phyloP scores from a whole-genome alignment of 2,329 filamentous ascomycete species.

The Xylariales sp. region DNA sequence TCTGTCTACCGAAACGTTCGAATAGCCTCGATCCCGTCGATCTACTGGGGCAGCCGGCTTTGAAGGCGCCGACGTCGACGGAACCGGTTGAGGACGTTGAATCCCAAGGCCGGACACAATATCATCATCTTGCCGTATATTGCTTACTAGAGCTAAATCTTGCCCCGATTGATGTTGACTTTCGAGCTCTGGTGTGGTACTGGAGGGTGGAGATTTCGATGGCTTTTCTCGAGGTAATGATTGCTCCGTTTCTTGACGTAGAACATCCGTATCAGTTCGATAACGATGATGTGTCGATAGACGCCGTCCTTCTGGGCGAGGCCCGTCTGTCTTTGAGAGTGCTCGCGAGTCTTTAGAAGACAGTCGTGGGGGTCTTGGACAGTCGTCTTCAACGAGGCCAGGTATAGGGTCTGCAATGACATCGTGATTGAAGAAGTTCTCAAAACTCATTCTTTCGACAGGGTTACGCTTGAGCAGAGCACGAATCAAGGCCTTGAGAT shows the following conservation, averaged over 20 bases:
- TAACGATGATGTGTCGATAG: constrained; percentile 57
- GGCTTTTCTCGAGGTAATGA: constrained; percentile 58
- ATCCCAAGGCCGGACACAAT: constrained; percentile 63
- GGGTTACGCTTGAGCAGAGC: constrained; percentile 86
- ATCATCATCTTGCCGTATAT: constrained; percentile 61
- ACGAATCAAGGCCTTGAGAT: constrained; percentile 84
- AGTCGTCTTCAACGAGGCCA: constrained; percentile 81
- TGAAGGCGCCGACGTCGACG: constrained; percentile 62
- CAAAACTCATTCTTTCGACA: constrained; percentile 85
- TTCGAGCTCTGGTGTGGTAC: constrained; percentile 54
- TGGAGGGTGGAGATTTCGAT: constrained; percentile 57
- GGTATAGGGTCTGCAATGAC: constrained; percentile 82
- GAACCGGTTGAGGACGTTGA: constrained; percentile 58
- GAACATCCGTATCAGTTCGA: constrained; percentile 52
- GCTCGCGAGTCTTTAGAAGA: constrained; percentile 51
- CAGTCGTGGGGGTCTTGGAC: constrained; percentile 57
- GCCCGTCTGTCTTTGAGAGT: constrained; percentile 50
- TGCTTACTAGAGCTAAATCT: constrained; percentile 43
- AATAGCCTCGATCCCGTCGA: constrained; percentile 53
- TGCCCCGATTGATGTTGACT: constrained; percentile 50
- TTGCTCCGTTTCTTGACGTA: constrained; percentile 50
- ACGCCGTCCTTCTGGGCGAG: constrained; percentile 48
- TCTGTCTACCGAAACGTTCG: constrained; percentile 55
- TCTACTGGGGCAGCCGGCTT: constrained; percentile 54
- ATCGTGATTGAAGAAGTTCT: constrained; percentile 82